These are phyloP conservation scores for Ettlia oleoabundans DNA, from an alignment of 139 green algal species.

Conservation along the genomic window DNA sequence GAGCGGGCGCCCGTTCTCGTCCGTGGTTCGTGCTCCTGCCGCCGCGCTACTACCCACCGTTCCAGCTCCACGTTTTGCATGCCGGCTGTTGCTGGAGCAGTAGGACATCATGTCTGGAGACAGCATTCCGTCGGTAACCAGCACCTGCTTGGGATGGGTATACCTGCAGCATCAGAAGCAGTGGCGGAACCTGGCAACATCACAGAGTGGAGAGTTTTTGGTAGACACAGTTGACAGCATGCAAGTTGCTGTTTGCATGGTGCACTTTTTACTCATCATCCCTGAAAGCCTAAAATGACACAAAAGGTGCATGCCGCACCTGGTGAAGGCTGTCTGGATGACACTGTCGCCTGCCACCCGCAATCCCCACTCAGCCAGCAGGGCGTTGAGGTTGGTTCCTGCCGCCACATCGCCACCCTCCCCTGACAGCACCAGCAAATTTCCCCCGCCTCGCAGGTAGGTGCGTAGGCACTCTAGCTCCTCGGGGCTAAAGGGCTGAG, in stretches of 20 bases:
- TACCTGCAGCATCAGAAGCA: slow-evolving; percentile 66
- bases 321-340: slow-evolving; percentile 45
- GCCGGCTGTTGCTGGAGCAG: slow-evolving; percentile 12
- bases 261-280: no score
- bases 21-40: background rate
- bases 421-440: slow-evolving; percentile 61
- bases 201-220: slow-evolving; percentile 57
- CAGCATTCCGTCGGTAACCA: slow-evolving; percentile 84
- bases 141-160: slow-evolving; percentile 85
- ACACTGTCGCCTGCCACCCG: slow-evolving; percentile 76
- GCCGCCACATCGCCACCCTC: slow-evolving; percentile 69
- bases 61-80: no score
- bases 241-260: no score
- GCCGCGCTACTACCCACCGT: no score
- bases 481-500: slow-evolving; percentile 62
- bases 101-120: slow-evolving; percentile 71
- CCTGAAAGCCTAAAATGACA: background rate
- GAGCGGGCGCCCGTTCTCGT: slow-evolving; percentile 4
- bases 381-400: slow-evolving; percentile 85
- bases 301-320: background rate
- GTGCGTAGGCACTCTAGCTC: slow-evolving; percentile 72
- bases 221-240: background rate
- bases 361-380: slow-evolving; percentile 84
- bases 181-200: slow-evolving; percentile 1
- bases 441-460: slow-evolving; percentile 71